Percentiles rank a stretch among this genome's conserved stretches.
These are phyloP conservation scores for Schwanniomyces etchellsii DNA, from an alignment of 1,139 yeast genomes.

Conservation along the genomic window DNA sequence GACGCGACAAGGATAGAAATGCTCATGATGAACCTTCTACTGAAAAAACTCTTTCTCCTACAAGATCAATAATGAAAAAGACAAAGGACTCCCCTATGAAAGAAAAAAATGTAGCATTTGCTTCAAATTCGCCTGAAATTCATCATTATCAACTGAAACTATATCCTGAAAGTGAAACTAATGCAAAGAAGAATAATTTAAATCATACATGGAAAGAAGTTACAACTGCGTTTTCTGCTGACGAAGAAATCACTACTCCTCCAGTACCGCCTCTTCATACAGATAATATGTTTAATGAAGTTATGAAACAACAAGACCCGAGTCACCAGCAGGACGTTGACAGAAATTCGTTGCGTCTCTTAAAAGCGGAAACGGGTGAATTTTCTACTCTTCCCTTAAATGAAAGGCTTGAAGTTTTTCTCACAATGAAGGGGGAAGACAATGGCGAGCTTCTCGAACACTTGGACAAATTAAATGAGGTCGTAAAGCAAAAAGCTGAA, in stretches of 20 bases:
- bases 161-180: no score
- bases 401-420: conserved; percentile 34
- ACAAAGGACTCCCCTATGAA: conserved; percentile 27
- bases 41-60: conserved; percentile 25
- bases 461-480: conserved; percentile 25
- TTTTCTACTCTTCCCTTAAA: conserved; percentile 29
- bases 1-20: conserved; percentile 6
- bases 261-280: conserved; percentile 21
- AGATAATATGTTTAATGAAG: conserved; percentile 11
- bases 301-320: conserved; percentile 7
- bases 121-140: conserved; percentile 26
- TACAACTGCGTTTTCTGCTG: conserved; percentile 7
- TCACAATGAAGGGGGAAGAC: conserved; percentile 12
- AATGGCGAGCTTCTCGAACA: conserved; percentile 29
- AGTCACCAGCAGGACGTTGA: conserved; percentile 16
- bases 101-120: conserved; percentile 37
- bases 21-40: conserved; percentile 2
- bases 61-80: conserved; percentile 37
- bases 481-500: conserved; percentile 22
- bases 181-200: conserved; percentile 1
- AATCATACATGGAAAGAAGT: conserved; percentile 24
- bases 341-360: conserved; percentile 15
- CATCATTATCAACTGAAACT: no score
- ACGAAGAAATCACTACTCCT: conserved; percentile 22
- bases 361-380: conserved; percentile 17